Evolutionary conservation across 2,329 filamentous ascomycete species (phyloP).

Genomic region (Talaromyces sp.): DNA sequence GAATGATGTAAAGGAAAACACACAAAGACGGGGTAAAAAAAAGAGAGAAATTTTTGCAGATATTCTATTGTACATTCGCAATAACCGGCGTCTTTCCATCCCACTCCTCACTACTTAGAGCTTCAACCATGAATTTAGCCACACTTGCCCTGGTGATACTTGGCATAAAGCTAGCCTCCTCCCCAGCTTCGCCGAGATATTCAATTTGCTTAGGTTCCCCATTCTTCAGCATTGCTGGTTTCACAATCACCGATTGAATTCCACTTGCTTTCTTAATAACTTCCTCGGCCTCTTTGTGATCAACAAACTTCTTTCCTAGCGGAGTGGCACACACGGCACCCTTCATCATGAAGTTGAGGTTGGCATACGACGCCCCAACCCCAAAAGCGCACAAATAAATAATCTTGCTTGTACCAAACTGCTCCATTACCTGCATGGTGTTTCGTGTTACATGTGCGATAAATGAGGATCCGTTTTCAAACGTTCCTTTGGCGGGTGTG

Average conservation of each 20-base stretch:
- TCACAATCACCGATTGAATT: constrained; percentile 1
- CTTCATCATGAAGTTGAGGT: constrained; percentile 10
- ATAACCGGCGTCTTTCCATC: constrained; percentile 7
- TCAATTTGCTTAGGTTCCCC: not conserved
- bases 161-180: constrained; percentile 9
- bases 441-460: constrained; percentile 7
- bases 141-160: constrained; percentile 11
- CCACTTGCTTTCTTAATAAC: not conserved
- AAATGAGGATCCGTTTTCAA: constrained; percentile 1
- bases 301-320: constrained; percentile 1
- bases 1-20: not conserved
- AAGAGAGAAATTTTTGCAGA: not conserved
- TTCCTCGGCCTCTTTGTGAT: constrained; percentile 6
- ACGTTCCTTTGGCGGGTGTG: constrained; percentile 1
- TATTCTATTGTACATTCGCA: constrained; percentile 1
- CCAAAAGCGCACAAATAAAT: constrained; percentile 11
- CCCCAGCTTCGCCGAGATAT: constrained; percentile 1
- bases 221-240: constrained; percentile 9
- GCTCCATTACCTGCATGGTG: not conserved
- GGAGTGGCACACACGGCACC: constrained; percentile 2
- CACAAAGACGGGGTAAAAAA: not conserved
- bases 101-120: not conserved
- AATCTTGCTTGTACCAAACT: not conserved
- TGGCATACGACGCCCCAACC: not conserved
- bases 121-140: constrained; percentile 7